These are phyloP conservation scores for Colletotrichum sp. DNA, from an alignment of 2,329 filamentous ascomycete species.

Conservation along the genomic window DNA sequence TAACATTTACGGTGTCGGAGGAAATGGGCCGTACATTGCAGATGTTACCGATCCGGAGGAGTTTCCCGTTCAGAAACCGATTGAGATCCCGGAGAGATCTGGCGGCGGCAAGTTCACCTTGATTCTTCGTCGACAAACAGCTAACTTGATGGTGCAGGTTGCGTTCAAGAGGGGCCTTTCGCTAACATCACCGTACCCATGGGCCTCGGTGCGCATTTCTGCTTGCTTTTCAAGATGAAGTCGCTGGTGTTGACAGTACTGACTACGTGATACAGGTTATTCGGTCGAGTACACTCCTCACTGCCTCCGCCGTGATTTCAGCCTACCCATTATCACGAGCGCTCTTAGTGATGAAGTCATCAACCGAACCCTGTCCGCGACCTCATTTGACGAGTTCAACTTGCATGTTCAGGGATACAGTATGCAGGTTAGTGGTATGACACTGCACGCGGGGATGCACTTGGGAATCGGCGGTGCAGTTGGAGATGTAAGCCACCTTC, in stretches of 20 bases:
- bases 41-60: background rate
- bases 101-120: background rate
- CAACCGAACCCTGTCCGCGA: background rate
- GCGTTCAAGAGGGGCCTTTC: conserved; percentile 9
- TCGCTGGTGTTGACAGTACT: fast-evolving
- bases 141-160: background rate
- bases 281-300: background rate
- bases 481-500: background rate
- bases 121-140: fast-evolving
- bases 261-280: background rate
- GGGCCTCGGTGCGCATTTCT: background rate
- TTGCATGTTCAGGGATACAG: background rate
- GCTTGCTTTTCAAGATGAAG: too few relatives aligned
- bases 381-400: background rate
- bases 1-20: conserved; percentile 9
- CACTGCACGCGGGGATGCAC: background rate
- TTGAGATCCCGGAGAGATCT: background rate
- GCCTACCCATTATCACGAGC: background rate
- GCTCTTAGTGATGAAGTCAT: background rate
- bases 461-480: background rate
- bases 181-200: background rate
- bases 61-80: background rate
- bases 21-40: conserved; percentile 12
- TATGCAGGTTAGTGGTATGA: background rate
- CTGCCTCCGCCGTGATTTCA: conserved; percentile 3